Base-by-base conservation (phyloP, 306 rosid species). In the Prunus davidiana region DNA sequence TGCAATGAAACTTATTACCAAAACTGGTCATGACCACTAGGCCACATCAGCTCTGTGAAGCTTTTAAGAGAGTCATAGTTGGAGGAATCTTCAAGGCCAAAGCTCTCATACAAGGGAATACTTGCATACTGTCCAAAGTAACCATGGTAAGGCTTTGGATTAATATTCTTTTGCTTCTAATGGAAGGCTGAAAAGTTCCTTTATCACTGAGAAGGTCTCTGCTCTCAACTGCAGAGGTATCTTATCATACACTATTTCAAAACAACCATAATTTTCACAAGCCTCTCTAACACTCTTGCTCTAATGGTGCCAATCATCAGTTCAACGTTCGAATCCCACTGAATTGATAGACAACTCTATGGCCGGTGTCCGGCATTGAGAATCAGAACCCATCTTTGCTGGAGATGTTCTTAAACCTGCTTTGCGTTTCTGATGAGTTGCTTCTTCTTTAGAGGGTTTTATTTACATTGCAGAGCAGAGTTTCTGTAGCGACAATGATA, bases 231-330 rank as follows among this genome's bases (percentile, higher is more conserved):
- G 73, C 24, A 13, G 22, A 15, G 73, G 60, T 69, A 47, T 69
- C 43, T 25, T 69, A 4, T 69, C 60, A 46, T 69, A 49, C 43
- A 49, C 13, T 25, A 69, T 2, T 27, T 69, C 58, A 27, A 69
- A 69, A 54, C 73, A 69, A 69, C 73, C 89, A 2, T 80, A 74
- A 30, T 13, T 83, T 64, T 83, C 89, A 51, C 79, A 84, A 15
- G 90, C 84, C 80, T 88, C 90, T 70, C 62, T 62, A 51, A 86
- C 90, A 71, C 46, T 84, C 82, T 50, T 70, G 82, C 85, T 67
- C 87, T 73, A 43, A 10, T 20, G 61, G 32, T 71, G 69, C 92
- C 86, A 2, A 12, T 25, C 71, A 50, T 80, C 84, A 27, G 79
- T 57, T 27, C 73, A 82, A 71, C 78, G 79, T 25, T 82, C 76